Conservation (phyloP, 139 green algal species). For the Haematococcus lacustris region DNA sequence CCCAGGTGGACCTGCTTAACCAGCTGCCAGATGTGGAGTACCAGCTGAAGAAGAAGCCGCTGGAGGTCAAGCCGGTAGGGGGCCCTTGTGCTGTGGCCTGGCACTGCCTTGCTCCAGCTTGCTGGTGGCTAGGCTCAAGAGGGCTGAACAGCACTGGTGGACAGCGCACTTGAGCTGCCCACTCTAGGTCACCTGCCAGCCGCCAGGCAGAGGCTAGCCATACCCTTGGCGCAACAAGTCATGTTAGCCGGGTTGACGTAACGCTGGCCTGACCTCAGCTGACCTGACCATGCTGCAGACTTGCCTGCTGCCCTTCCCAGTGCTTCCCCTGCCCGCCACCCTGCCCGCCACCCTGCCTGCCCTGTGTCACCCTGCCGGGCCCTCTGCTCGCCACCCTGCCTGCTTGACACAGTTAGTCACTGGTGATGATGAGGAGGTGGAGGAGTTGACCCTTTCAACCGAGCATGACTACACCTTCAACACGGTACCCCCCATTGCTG, state of each 20-base stretch:
- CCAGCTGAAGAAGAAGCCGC: slow-evolving; percentile 10
- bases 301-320: too few relatives aligned
- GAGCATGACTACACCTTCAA: slow-evolving; percentile 24
- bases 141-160: not conserved
- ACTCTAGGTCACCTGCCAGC: too few relatives aligned
- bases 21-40: slow-evolving; percentile 15
- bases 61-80: not conserved
- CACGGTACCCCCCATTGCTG: not conserved
- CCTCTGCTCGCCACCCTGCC: not conserved
- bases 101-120: not conserved
- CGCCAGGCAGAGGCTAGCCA: not conserved
- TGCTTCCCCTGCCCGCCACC: too few relatives aligned
- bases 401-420: not conserved
- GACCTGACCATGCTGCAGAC: not conserved
- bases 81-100: too few relatives aligned
- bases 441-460: not conserved
- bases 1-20: slow-evolving; percentile 1
- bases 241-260: not conserved
- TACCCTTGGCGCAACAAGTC: not conserved
- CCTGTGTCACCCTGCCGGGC: too few relatives aligned
- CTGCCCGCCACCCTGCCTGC: too few relatives aligned
- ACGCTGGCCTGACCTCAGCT: not conserved
- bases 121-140: not conserved
- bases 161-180: not conserved
- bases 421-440: not conserved